Evolutionary conservation across 2,329 filamentous ascomycete genomes (phyloP).

Genomic region (Phyllosticta capitalensis): DNA sequence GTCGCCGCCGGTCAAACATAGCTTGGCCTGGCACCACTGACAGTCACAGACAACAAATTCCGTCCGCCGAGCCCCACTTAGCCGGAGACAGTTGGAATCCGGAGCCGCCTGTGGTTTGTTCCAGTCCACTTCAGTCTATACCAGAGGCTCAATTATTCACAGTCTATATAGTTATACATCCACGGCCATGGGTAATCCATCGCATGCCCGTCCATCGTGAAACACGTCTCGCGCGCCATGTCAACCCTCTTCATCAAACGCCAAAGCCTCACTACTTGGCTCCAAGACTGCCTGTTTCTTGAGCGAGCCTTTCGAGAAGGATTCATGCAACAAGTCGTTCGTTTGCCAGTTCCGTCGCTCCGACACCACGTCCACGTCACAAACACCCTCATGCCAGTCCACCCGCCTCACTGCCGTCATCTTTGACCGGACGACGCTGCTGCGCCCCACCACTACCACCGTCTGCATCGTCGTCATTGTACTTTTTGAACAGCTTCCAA

Average conservation of each 20-base stretch:
- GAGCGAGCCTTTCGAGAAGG: neutral
- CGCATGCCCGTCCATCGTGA: too few relatives aligned
- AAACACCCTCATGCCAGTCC: neutral
- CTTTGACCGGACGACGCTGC: neutral
- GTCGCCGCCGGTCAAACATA: too few relatives aligned
- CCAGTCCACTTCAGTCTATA: too few relatives aligned
- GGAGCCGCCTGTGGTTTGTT: too few relatives aligned
- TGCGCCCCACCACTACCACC: neutral
- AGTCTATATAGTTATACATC: too few relatives aligned
- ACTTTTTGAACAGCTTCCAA: conserved; percentile 37
- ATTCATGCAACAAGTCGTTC: neutral
- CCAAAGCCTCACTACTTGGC: neutral
- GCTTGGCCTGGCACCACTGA: too few relatives aligned
- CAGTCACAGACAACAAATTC: too few relatives aligned
- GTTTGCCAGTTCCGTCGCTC: neutral
- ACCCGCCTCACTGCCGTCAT: neutral
- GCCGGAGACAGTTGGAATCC: too few relatives aligned
- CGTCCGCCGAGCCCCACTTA: too few relatives aligned
- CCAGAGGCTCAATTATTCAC: too few relatives aligned
- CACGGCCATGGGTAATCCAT: too few relatives aligned
- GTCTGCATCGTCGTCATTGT: neutral
- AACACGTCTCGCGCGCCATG: neutral
- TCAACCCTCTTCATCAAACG: neutral
- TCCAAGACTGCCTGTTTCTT: neutral
- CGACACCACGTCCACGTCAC: neutral